Percentiles rank a stretch among this genome's conserved stretches.
Evolutionary conservation across 1,284 basidiomycete genomes (phyloP).

Genomic region (Mycosarcoma mackinlayi): DNA sequence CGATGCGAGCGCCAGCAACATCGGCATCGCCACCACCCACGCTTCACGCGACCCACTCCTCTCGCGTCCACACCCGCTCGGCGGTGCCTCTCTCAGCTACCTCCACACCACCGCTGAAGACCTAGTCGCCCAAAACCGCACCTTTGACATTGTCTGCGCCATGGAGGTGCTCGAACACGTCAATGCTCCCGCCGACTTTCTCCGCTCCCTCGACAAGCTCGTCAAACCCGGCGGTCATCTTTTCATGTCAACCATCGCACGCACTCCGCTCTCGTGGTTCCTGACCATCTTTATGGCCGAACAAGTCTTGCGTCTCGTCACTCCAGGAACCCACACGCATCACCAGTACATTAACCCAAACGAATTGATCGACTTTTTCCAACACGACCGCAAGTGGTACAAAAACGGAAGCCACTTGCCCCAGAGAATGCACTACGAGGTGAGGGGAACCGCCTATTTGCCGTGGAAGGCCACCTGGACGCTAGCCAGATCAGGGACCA

Average conservation of each 20-base stretch:
- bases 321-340: conserved; percentile 90
- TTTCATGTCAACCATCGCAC: conserved; percentile 94
- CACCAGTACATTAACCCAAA: conserved; percentile 88
- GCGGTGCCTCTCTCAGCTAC: conserved; percentile 73
- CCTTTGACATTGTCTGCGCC: conserved; percentile 91
- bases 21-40: conserved; percentile 85
- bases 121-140: conserved; percentile 72
- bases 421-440: conserved; percentile 56
- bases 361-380: conserved; percentile 88
- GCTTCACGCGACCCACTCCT: conserved; percentile 78
- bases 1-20: conserved; percentile 88
- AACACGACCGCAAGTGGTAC: conserved; percentile 71
- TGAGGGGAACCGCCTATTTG: conserved; percentile 59
- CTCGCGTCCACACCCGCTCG: conserved; percentile 16
- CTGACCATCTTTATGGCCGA: conserved; percentile 93
- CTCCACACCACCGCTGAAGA: conserved; percentile 83
- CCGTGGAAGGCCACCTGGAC: conserved; percentile 58
- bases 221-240: conserved; percentile 88
- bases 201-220: conserved; percentile 56
- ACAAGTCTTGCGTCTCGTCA: conserved; percentile 80
- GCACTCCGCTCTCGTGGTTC: conserved; percentile 88
- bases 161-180: conserved; percentile 99
- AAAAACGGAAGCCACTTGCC: conserved; percentile 20
- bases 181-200: conserved; percentile 85
- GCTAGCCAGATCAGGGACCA: conserved; percentile 25